Conservation (phyloP, 192 early-diverging fungal species). For the Coemansia umbellata region DNA sequence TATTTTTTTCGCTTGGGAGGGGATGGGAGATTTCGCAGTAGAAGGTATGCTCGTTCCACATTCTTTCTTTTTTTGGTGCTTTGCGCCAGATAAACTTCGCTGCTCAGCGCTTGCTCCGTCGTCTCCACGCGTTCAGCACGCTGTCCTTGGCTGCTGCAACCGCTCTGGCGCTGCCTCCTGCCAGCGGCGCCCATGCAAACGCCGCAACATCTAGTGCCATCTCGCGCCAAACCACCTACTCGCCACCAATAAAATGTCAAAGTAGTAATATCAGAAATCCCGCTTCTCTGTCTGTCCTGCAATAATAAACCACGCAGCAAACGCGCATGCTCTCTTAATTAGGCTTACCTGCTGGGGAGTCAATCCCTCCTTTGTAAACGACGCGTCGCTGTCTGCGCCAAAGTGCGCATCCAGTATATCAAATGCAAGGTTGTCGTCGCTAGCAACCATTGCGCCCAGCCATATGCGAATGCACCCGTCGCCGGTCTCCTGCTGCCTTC, state of each 20-base stretch:
- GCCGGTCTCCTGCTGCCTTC: not conserved
- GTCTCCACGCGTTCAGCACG: slow-evolving; percentile 24
- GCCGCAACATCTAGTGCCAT: slow-evolving; percentile 41
- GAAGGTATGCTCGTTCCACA: too few species aligned
- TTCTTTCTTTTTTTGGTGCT: slow-evolving; percentile 4
- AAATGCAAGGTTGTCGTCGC: slow-evolving; percentile 9
- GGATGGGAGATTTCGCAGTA: too few species aligned
- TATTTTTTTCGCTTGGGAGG: too few species aligned
- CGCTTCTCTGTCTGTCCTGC: not conserved
- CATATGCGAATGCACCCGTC: slow-evolving; percentile 6
- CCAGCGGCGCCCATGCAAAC: slow-evolving; percentile 33
- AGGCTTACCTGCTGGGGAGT: slow-evolving; percentile 11
- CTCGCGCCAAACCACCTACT: slow-evolving; percentile 22
- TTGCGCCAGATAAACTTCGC: not conserved
- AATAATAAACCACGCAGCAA: not conserved
- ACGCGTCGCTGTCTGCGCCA: slow-evolving; percentile 1
- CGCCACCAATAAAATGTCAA: not conserved
- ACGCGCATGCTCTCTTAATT: not conserved
- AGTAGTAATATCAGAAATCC: not conserved
- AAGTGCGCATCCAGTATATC: slow-evolving; percentile 12
- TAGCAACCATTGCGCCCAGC: slow-evolving; percentile 16
- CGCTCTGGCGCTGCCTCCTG: not conserved
- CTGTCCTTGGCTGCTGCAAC: slow-evolving; percentile 13
- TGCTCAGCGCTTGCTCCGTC: not conserved
- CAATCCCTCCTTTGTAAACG: not conserved